A percentile compares a stretch with the other conserved stretches of the same genome.
Conservation (phyloP, 139 green algal species). For the Monoraphidium neglectum region DNA sequence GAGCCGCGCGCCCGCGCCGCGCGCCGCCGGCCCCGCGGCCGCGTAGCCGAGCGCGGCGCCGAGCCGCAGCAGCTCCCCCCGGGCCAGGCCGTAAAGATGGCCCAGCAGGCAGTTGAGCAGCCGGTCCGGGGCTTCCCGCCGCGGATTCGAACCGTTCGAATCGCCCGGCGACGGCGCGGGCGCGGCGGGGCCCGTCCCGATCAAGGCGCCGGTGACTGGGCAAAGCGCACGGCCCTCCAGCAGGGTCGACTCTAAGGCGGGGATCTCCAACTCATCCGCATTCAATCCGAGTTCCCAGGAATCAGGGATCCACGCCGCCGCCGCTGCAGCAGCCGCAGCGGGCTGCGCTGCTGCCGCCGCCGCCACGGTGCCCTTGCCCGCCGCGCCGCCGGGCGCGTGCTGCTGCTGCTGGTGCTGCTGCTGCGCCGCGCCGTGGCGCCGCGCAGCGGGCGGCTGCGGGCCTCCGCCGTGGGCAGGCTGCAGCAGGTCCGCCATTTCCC, state of each 20-base stretch:
- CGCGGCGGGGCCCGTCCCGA: slow-evolving; percentile 2
- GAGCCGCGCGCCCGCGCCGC: background rate
- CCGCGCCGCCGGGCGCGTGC: background rate
- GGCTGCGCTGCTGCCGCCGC: slow-evolving; percentile 6
- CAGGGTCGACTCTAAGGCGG: background rate
- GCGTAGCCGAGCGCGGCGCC: slow-evolving; percentile 23
- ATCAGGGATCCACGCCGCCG: background rate
- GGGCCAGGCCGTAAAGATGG: slow-evolving; percentile 53
- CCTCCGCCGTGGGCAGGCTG: background rate
- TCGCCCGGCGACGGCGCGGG: background rate
- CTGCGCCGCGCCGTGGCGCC: background rate
- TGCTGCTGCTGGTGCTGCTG: background rate
- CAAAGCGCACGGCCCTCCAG: background rate
- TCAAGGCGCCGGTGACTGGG: background rate
- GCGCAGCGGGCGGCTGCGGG: background rate
- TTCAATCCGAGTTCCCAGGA: background rate
- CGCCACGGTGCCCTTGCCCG: background rate
- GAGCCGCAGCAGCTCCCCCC: slow-evolving; percentile 51
- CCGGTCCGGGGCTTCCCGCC: slow-evolving; percentile 7
- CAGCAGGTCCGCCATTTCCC: slow-evolving; percentile 2
- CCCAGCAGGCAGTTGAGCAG: slow-evolving; percentile 47
- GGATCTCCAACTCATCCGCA: too few relatives aligned
- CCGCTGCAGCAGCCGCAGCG: slow-evolving; percentile 10
- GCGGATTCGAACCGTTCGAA: too few relatives aligned
- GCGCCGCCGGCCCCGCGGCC: slow-evolving; percentile 1